These are phyloP conservation scores for Penicillium cinerascens DNA, from an alignment of 495 filamentous ascomycete genomes.

Conservation along the genomic window DNA sequence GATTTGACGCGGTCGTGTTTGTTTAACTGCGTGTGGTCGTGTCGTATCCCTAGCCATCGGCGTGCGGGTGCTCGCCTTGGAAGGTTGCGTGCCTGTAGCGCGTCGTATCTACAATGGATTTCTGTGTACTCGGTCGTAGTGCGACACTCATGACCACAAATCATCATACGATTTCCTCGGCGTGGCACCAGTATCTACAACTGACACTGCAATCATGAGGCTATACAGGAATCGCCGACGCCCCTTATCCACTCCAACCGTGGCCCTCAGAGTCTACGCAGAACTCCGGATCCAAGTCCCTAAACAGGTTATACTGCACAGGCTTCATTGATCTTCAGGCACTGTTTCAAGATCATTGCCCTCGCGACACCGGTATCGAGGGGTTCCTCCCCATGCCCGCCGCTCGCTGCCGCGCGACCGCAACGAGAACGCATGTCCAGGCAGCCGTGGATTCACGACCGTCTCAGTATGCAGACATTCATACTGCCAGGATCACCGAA, in stretches of 20 bases:
- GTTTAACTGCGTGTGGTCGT: neutral
- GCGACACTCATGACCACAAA: neutral
- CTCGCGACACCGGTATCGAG: neutral
- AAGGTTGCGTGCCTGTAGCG: too few species aligned
- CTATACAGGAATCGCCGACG: neutral
- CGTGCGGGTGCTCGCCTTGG: too few species aligned
- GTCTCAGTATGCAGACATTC: neutral
- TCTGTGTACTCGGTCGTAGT: neutral
- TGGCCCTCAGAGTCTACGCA: neutral
- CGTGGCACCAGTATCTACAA: neutral
- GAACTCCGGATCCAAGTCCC: neutral
- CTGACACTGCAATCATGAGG: neutral
- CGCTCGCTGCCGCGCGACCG: neutral
- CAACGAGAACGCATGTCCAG: neutral
- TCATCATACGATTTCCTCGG: neutral
- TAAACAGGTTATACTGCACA: too few species aligned
- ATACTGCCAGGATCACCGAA: neutral
- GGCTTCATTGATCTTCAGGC: neutral
- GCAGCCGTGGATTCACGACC: neutral
- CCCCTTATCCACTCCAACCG: neutral
- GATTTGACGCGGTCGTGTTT: neutral
- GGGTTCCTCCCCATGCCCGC: neutral
- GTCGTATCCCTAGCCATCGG: neutral
- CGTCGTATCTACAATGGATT: neutral
- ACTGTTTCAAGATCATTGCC: neutral